Evolutionary conservation across 2,329 filamentous ascomycete species (phyloP), one percentile per base, ranked within the genome.

Genomic region (Achaetomium macrosporum): DNA sequence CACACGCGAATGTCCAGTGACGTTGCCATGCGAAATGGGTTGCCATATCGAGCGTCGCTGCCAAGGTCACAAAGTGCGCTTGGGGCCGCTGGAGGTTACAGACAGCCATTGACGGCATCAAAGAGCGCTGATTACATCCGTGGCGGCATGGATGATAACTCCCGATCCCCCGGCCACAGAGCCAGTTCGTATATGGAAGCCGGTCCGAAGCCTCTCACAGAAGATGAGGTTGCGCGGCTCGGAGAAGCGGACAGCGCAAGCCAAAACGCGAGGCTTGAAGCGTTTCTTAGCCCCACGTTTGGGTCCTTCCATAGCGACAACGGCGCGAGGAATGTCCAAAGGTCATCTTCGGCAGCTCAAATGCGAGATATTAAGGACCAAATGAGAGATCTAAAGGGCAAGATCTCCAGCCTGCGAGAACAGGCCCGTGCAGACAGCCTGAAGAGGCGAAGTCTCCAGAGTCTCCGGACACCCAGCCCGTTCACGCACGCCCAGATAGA

Each of bases 341-440:
- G 88, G 16, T 84, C 87, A 2, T 76, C 83, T 13, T 92, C 89
- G 1, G 83, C 83, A n/a, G 78, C 84, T 13, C 84, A 88, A 63
- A 82, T 88, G 64, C 82, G 85, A 9, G 79, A 81, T 47, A 74
- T 96, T 41, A 88, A 89, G 55, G 85, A 90, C 59, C 90, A 95
- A 66, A 88, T 96, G 80, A 84, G 87, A 51, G 89, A 87, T 49
- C 75, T 96, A 43, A 91, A 90, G 65, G 88, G 87, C 55, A 89
- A 90, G 63, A 90, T 96, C 35, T 91, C 89, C 1, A 86, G 76
- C 15, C 69, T 96, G 40, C 86, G 88, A 61, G 83, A 90, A 57
- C 85, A 89, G 61, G 87, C 88, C 0, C 81, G 87, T 17, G 87
- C 87, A 53, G 90, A 95, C 61, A 90, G 81, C 61, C 69, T 95